Evolutionary conservation across 495 filamentous ascomycete genomes (phyloP).

Genomic region (Penicillium maclennaniae): DNA sequence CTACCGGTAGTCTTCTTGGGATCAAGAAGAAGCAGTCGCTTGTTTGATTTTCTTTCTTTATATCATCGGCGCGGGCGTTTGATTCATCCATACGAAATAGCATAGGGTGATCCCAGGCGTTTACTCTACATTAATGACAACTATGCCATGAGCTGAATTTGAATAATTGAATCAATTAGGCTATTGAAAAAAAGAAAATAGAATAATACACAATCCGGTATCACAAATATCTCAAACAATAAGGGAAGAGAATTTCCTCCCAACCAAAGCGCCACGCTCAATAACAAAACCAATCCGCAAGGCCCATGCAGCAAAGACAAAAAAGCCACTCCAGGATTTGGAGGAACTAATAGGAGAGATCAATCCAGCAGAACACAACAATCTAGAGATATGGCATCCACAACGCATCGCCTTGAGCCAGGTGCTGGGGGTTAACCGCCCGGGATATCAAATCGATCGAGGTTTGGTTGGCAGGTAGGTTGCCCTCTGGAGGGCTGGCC

Average conservation of each 20-base stretch:
- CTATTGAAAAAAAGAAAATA: slow-evolving; percentile 10
- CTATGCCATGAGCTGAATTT: neutral
- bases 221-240: slow-evolving; percentile 21
- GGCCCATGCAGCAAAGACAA: slow-evolving; percentile 17
- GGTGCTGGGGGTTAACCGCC: slow-evolving; percentile 80
- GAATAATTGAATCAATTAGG: slow-evolving; percentile 10
- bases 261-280: slow-evolving; percentile 36
- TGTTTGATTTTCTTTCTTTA: slow-evolving; percentile 26
- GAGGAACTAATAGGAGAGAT: slow-evolving; percentile 6
- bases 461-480: slow-evolving; percentile 91
- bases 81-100: neutral
- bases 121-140: neutral
- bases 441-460: slow-evolving; percentile 85
- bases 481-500: slow-evolving; percentile 59
- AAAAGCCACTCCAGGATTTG: slow-evolving; percentile 11
- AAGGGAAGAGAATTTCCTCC: slow-evolving; percentile 1
- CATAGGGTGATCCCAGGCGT: neutral
- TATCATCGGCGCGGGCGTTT: slow-evolving; percentile 16
- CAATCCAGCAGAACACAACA: slow-evolving; percentile 13
- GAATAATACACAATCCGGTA: slow-evolving; percentile 27
- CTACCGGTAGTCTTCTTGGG: slow-evolving; percentile 63
- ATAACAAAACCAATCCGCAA: slow-evolving; percentile 22
- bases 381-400: slow-evolving; percentile 94
- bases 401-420: slow-evolving; percentile 80
- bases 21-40: slow-evolving; percentile 83